These are phyloP conservation scores for Phlebiopsis gigantea DNA, from an alignment of 768 basidiomycete species.

Conservation along the genomic window DNA sequence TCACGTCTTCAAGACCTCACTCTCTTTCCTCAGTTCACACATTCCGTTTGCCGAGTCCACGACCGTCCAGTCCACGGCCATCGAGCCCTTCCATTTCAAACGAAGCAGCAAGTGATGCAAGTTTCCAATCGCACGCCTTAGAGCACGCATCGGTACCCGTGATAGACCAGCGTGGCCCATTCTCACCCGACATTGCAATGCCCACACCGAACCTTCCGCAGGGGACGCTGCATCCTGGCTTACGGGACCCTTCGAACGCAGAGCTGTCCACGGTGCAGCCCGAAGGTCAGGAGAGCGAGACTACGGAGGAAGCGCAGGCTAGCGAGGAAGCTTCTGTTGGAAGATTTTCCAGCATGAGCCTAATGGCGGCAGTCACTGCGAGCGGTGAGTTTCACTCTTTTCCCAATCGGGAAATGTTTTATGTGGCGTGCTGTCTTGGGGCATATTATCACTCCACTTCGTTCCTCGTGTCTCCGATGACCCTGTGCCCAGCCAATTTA, in stretches of 20 bases:
- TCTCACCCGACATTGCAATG: neutral
- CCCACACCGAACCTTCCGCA: neutral
- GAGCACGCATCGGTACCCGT: neutral
- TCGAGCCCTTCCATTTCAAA: neutral
- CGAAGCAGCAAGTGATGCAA: neutral
- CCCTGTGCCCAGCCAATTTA: neutral
- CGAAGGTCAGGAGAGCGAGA: conserved; percentile 12
- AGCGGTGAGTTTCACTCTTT: conserved; percentile 46
- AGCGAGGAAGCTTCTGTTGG: conserved; percentile 79
- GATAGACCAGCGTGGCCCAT: neutral
- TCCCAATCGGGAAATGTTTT: conserved; percentile 10
- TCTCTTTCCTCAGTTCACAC: neutral
- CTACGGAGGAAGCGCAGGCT: conserved; percentile 37
- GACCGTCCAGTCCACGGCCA: neutral
- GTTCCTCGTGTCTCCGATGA: neutral
- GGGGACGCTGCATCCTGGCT: neutral
- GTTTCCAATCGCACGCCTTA: neutral
- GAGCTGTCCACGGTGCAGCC: neutral
- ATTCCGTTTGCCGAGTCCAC: neutral
- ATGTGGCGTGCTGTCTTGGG: neutral
- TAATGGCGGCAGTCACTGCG: conserved; percentile 84
- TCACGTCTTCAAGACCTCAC: neutral
- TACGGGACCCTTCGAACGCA: neutral
- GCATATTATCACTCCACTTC: conserved; percentile 1
- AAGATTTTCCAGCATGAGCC: conserved; percentile 85